Evolutionary conservation across 768 basidiomycete genomes (phyloP).

Genomic region (Pleurotus sapidus): DNA sequence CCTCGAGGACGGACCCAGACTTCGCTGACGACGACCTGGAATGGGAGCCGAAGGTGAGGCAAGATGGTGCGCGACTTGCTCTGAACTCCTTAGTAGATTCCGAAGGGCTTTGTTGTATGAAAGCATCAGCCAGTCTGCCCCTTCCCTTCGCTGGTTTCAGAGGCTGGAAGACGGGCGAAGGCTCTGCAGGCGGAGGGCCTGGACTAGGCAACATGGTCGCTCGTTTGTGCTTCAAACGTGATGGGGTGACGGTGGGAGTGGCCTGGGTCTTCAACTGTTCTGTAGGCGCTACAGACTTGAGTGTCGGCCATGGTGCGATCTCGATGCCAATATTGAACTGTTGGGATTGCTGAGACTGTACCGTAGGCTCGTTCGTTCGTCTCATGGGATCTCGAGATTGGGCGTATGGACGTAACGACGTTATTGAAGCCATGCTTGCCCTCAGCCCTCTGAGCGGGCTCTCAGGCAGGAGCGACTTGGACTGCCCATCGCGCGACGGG

Average conservation of each 20-base stretch:
- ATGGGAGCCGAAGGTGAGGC: slow-evolving; percentile 32
- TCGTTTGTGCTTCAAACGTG: slow-evolving; percentile 45
- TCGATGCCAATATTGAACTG: slow-evolving; percentile 15
- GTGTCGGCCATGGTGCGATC: slow-evolving; percentile 14
- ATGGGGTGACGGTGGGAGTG: slow-evolving; percentile 13
- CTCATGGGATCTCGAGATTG: slow-evolving; percentile 17
- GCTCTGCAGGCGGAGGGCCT: slow-evolving; percentile 39
- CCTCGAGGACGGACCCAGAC: slow-evolving; percentile 12
- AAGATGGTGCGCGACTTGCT: slow-evolving; percentile 34
- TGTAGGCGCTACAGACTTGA: slow-evolving; percentile 20
- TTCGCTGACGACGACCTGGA: slow-evolving; percentile 20
- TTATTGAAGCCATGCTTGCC: slow-evolving; percentile 36
- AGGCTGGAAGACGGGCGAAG: slow-evolving; percentile 56
- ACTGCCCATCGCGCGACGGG: slow-evolving; percentile 28
- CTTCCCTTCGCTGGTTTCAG: slow-evolving; percentile 45
- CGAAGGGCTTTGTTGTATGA: slow-evolving; percentile 17
- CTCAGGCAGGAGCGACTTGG: slow-evolving; percentile 21
- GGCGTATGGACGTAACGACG: slow-evolving; percentile 39
- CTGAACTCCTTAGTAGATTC: slow-evolving; percentile 16
- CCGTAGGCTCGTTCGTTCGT: not conserved
- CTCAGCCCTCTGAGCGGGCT: slow-evolving; percentile 37
- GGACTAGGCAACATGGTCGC: slow-evolving; percentile 53
- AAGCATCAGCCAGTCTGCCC: not conserved
- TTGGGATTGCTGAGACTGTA: not conserved
- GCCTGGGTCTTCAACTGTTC: slow-evolving; percentile 15